phyloP scores from a whole-genome alignment of 2,329 filamentous ascomycete species.

The Aspergillus ruber region DNA sequence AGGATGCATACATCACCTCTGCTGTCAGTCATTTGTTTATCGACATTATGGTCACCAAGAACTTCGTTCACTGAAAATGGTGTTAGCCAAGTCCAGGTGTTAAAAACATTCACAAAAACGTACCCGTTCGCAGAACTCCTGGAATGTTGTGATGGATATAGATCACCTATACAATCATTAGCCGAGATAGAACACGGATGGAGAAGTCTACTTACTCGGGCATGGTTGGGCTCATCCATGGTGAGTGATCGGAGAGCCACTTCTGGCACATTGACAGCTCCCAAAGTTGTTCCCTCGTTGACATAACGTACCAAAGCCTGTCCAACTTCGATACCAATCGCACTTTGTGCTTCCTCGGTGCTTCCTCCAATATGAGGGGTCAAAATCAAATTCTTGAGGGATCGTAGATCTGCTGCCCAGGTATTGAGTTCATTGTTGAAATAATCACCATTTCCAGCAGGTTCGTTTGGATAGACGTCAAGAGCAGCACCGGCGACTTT shows the following conservation, averaged over 20 bases:
- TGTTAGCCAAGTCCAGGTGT: constrained; percentile 11
- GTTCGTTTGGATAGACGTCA: constrained; percentile 93
- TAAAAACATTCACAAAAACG: constrained; percentile 5
- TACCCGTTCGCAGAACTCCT: constrained; percentile 80
- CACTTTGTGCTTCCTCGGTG: constrained; percentile 93
- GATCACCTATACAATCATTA: constrained; percentile 55
- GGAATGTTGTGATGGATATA: constrained; percentile 97
- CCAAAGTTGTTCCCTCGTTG: constrained; percentile 85
- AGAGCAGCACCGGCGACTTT: constrained; percentile 92
- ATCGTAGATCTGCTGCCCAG: constrained; percentile 79
- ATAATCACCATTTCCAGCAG: constrained; percentile 88
- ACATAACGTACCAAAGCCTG: constrained; percentile 88
- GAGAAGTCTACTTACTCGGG: constrained; percentile 53
- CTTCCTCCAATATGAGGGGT: constrained; percentile 96
- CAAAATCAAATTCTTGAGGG: constrained; percentile 84
- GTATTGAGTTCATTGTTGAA: constrained; percentile 77
- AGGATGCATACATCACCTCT: constrained; percentile 65
- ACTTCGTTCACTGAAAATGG: constrained; percentile 73
- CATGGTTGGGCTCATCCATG: constrained; percentile 80
- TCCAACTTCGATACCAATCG: constrained; percentile 89
- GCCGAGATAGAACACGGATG: not conserved
- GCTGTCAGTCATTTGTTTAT: constrained; percentile 97
- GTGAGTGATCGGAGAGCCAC: constrained; percentile 84
- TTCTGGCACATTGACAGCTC: constrained; percentile 95
- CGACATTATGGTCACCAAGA: constrained; percentile 90